phyloP scores from a whole-genome alignment of 179 eudicot genomes.

The Camellia oleifera region DNA sequence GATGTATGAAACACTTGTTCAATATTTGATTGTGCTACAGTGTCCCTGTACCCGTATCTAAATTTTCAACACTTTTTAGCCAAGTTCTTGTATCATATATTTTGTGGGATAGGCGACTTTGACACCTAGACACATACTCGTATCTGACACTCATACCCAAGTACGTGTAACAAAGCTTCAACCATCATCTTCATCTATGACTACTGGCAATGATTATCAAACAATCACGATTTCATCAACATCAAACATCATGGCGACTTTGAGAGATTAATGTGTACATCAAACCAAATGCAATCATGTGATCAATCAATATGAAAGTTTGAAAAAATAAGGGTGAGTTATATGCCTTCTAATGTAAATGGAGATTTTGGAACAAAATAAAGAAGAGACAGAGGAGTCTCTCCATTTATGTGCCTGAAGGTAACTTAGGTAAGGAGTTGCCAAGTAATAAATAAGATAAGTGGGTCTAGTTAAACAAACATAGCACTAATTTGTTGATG shows the following conservation, averaged over 20 bases:
- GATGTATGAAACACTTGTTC: too few species aligned
- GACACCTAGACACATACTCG: too few species aligned
- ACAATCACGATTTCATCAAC: background rate
- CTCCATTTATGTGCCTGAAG: background rate
- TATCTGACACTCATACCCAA: too few species aligned
- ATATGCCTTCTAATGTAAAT: background rate
- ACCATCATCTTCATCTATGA: background rate
- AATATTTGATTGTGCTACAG: too few species aligned
- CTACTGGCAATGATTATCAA: background rate
- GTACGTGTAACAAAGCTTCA: background rate
- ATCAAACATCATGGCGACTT: background rate
- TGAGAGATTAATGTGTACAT: background rate
- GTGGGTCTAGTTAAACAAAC: background rate
- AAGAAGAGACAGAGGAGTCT: background rate
- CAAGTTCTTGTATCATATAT: too few species aligned
- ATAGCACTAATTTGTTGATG: background rate
- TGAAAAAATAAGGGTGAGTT: background rate
- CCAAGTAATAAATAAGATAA: background rate
- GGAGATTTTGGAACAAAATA: background rate
- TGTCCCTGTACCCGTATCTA: too few species aligned
- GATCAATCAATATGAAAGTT: background rate
- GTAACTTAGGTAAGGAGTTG: background rate
- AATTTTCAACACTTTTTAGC: too few species aligned
- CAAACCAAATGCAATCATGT: background rate
- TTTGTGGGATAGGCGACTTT: too few species aligned